Evolutionary conservation across 805 yeast species (phyloP), one percentile per base, ranked within the genome.

Genomic region (Wickerhamomyces alni): DNA sequence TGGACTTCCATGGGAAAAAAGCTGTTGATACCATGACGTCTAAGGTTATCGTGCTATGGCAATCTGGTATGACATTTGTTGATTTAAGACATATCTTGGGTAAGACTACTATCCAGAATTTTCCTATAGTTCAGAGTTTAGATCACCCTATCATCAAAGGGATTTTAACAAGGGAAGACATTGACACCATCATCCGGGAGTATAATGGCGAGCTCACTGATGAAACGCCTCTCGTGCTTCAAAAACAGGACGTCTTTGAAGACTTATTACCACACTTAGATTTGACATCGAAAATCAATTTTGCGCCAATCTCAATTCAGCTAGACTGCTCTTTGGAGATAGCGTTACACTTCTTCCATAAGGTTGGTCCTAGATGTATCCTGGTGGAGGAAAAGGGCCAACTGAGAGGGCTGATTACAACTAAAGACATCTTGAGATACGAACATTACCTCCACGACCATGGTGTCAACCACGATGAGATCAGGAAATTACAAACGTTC

Each of bases 401-500:
- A 2, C 54, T 87, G 15, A 70, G 69, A 13, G 99, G 99, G 0
- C 54, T 87, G n/a, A 63, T 94, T 2, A 87, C 96, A 0, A 71
- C 89, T 41, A 93, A 93, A 53, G 98, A 89, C 54, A 67, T 91
- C 15, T 60, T 89, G 37, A 69, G 80, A 44, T 87, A 74, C 51
- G 83, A 80, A 47, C 56, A 66, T 41, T 44, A 42, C 6, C 47
- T 61, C 12, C 51, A 56, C 33, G 27, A 42, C 16, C 38, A 40
- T 11, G 42, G 43, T 18, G 17, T 32, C 1, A 40, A 46, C 29
- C 35, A 35, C 10, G 43, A 36, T 11, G 43, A 43, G 18, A 11
- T 21, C 8, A 5, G 5, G 5, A n/a, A 12, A 13, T 42, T 41
- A 16, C 54, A 47, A 22, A 41, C 49, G 0, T 53, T 53, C 28